phyloP scores from a whole-genome alignment of 176 grass and related monocot species.

The Musa beccarii region DNA sequence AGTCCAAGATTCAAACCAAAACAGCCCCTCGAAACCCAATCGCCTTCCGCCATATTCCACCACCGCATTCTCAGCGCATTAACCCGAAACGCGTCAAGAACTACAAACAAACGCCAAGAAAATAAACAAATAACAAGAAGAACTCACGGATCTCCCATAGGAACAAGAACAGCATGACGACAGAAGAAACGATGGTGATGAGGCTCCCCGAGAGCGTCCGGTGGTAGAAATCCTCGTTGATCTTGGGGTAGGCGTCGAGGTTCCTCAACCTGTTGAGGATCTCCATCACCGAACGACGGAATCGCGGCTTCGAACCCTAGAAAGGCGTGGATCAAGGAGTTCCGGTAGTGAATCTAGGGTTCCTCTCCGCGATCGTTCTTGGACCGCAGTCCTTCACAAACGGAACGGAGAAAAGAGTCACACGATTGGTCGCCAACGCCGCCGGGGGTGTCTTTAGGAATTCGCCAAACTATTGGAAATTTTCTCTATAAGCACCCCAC shows the following conservation, averaged over 20 bases:
- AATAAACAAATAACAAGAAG: background rate
- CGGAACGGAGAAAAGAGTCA: background rate
- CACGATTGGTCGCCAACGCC: background rate
- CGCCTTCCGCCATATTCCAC: background rate
- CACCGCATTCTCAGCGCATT: slow-evolving; percentile 4
- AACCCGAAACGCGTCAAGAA: background rate
- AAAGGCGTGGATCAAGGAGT: background rate
- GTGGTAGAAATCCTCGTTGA: slow-evolving; percentile 99
- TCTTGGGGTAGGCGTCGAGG: slow-evolving; percentile 96
- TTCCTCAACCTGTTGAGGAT: slow-evolving; percentile 72
- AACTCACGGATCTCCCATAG: slow-evolving; percentile 94
- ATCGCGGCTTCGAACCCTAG: background rate
- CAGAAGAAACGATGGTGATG: slow-evolving; percentile 79
- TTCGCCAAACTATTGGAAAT: too few relatives aligned
- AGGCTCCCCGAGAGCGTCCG: slow-evolving; percentile 88
- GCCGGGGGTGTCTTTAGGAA: too few relatives aligned
- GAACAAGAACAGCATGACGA: slow-evolving; percentile 85
- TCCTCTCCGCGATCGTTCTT: background rate
- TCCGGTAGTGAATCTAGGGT: background rate
- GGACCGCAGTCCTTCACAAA: background rate
- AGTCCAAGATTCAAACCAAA: background rate
- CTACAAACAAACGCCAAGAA: background rate
- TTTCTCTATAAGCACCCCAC: too few relatives aligned
- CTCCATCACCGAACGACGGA: slow-evolving; percentile 46
- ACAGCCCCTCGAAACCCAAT: too few relatives aligned